Evolutionary conservation across 192 early-diverging fungal genomes (phyloP).

Genomic region (Coemansia sp.): DNA sequence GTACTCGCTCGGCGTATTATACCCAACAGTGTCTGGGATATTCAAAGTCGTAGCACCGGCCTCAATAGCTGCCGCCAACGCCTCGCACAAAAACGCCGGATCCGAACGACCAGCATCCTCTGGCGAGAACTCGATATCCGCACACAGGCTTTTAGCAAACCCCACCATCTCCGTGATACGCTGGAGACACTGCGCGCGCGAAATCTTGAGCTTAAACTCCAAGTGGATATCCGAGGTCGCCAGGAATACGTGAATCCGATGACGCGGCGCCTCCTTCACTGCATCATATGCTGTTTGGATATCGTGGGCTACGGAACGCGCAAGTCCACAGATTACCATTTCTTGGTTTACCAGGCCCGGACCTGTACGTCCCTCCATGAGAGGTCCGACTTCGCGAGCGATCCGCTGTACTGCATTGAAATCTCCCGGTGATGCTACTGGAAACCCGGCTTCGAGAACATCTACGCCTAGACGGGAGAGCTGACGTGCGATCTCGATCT

Average conservation of each 20-base stretch:
- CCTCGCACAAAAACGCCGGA: constrained; percentile 83
- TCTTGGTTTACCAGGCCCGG: constrained; percentile 65
- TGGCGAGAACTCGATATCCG: constrained; percentile 93
- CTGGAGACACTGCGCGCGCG: constrained; percentile 81
- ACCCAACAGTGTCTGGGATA: constrained; percentile 98
- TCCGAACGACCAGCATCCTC: constrained; percentile 95
- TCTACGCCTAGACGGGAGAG: constrained; percentile 95
- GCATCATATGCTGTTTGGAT: constrained; percentile 92
- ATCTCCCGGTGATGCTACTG: constrained; percentile 91
- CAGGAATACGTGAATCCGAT: constrained; percentile 94
- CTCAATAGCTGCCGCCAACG: constrained; percentile 79
- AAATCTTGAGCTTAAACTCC: constrained; percentile 91
- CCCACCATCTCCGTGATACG: constrained; percentile 80
- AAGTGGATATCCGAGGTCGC: constrained; percentile 98
- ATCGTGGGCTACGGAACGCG: constrained; percentile 82
- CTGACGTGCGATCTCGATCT: constrained; percentile 93
- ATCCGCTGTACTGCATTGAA: constrained; percentile 95
- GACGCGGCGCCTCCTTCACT: constrained; percentile 79
- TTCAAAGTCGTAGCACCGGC: constrained; percentile 96
- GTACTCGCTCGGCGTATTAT: constrained; percentile 91
- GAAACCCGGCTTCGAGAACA: constrained; percentile 96
- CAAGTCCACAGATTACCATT: constrained; percentile 89
- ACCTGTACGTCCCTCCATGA: constrained; percentile 79
- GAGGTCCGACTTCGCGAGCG: constrained; percentile 86
- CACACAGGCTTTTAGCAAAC: constrained; percentile 77